Evolutionary conservation across 2,329 filamentous ascomycete genomes (phyloP).

Genomic region (Microascus cirrosus): DNA sequence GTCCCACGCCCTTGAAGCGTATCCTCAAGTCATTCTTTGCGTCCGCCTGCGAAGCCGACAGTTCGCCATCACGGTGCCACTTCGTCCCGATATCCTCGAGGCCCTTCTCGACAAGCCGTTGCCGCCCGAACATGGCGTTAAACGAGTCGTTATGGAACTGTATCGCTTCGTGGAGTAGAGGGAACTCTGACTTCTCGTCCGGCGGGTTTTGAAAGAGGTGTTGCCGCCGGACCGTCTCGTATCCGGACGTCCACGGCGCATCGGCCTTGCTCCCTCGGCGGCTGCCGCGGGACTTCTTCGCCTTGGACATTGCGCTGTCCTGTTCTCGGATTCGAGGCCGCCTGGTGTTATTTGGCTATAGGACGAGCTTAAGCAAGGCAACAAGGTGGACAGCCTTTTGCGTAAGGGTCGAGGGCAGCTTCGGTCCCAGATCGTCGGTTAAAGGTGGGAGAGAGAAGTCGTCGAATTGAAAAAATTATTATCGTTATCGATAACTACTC

Average conservation of each 20-base stretch:
- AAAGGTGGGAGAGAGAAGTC: not conserved
- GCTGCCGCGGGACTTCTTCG: not conserved
- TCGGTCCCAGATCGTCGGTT: not conserved
- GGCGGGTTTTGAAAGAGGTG: constrained; percentile 83
- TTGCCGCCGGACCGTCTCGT: constrained; percentile 76
- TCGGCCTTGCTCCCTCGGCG: not conserved
- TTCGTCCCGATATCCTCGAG: constrained; percentile 85
- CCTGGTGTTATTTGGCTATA: not conserved
- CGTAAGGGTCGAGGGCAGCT: not conserved
- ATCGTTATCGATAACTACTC: constrained; percentile 4
- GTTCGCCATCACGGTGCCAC: constrained; percentile 73
- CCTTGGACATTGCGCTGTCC: not conserved
- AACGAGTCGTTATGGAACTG: constrained; percentile 91
- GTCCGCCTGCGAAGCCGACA: constrained; percentile 39
- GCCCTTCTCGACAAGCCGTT: constrained; percentile 54
- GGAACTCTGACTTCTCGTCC: constrained; percentile 78
- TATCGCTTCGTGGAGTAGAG: constrained; percentile 73
- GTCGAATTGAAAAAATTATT: constrained; percentile 1
- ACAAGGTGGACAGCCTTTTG: not conserved
- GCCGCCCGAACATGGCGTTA: constrained; percentile 72
- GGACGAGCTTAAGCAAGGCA: not conserved
- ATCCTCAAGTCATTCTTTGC: constrained; percentile 67
- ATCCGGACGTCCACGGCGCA: constrained; percentile 29
- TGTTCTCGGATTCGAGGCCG: not conserved
- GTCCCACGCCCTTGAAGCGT: constrained; percentile 66